Evolutionary conservation across 1,139 yeast species (phyloP), one percentile per base, ranked within the genome.

Genomic region (Diutina sp.): DNA sequence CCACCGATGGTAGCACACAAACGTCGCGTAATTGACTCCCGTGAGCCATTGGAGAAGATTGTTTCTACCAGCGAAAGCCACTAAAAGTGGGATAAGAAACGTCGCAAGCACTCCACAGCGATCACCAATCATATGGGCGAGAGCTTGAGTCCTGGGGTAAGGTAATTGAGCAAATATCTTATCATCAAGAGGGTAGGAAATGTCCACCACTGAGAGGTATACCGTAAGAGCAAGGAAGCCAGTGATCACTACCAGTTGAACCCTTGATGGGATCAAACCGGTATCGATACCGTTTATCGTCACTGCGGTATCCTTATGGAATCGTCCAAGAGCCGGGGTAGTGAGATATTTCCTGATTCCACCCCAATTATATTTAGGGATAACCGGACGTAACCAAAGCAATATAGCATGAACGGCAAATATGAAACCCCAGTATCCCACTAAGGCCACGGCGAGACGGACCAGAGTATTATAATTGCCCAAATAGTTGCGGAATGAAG

Each of bases 31-130:
- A 56, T 69, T 65, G 72, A 74, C 69, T n/a, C 74, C 68, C 1
- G 77, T 71, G n/a, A 71, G 45, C 75, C 76, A 74, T 58, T 69
- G 75, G 58, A 74, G 65, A 57, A 74, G 69, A 61, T 74, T 74
- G 61, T 74, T 74, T 56, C 79, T 65, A 2, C 79, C 79, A 12
- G 76, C 78, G 64, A 74, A 74, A 35, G 74, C 61, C 47, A 73
- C 66, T 21, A 71, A 60, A 57, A 74, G 62, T 6, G 79, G 78
- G 58, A 70, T 65, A 38, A 66, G 60, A 32, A 66, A 63, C 8
- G 60, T 59, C 32, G 62, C 61, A 9, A 61, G 32, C 9, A 59
- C 59, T 5, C 64, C 63, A 6, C 60, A 53, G 4, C 64, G 55
- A 38, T 59, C 63, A 3, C 51, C 51, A 28, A 25, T 12, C 51